phyloP scores from a whole-genome alignment of 768 basidiomycete species.

The Aureoboletus auriporus region DNA sequence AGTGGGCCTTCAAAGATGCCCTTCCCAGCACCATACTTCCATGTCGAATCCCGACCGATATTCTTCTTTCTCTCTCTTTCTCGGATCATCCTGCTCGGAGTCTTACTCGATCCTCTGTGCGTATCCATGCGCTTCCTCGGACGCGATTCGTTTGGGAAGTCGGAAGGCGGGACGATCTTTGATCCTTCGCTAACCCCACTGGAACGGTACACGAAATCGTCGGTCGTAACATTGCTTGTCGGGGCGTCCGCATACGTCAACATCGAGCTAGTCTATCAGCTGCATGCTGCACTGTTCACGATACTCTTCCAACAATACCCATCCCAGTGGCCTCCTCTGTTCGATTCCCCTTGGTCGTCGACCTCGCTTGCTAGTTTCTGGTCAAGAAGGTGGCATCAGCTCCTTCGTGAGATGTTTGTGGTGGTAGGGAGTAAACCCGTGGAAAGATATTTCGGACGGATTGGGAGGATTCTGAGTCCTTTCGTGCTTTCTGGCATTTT shows the following conservation, averaged over 20 bases:
- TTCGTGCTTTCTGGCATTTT: conserved; percentile 59
- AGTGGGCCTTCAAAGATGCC: conserved; percentile 8
- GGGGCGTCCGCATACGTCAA: conserved; percentile 43
- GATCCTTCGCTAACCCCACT: conserved; percentile 30
- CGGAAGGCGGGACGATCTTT: conserved; percentile 35
- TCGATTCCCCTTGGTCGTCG: conserved; percentile 51
- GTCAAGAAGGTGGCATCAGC: conserved; percentile 65
- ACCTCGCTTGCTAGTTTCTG: conserved; percentile 63
- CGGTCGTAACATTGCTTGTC: conserved; percentile 37
- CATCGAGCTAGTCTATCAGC: conserved; percentile 42
- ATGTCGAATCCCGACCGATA: conserved; percentile 14
- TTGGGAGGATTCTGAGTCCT: conserved; percentile 49
- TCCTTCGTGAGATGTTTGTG: conserved; percentile 57
- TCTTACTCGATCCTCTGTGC: conserved; percentile 5
- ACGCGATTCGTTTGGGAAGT: conserved; percentile 36
- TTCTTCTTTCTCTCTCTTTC: conserved; percentile 17
- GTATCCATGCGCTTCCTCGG: conserved; percentile 23
- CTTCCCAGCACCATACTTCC: conserved; percentile 12
- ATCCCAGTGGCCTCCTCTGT: conserved; percentile 60
- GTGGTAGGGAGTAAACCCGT: conserved; percentile 46
- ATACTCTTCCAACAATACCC: conserved; percentile 45
- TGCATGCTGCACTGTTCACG: conserved; percentile 41
- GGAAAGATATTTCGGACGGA: conserved; percentile 40
- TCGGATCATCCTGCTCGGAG: conserved; percentile 2
- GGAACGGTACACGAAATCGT: conserved; percentile 40